phyloP scores from a whole-genome alignment of 768 basidiomycete genomes.

The Pulveroboletus sp. region DNA sequence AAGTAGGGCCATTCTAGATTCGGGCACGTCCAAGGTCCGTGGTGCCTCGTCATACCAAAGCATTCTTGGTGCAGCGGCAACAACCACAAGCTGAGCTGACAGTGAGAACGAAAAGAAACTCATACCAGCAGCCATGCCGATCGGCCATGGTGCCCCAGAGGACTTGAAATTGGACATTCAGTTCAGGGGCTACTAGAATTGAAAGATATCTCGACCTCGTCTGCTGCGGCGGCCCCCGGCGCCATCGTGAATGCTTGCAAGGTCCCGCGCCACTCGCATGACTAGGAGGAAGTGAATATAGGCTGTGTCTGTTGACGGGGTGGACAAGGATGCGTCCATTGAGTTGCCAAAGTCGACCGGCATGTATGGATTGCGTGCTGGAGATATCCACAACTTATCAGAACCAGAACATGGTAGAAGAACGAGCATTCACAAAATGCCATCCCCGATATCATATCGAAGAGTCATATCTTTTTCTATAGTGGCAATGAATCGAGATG shows the following conservation, averaged over 20 bases:
- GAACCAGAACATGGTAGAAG: not conserved
- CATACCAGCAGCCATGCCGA: constrained; percentile 15
- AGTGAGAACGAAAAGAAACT: constrained; percentile 6
- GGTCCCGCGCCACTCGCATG: constrained; percentile 38
- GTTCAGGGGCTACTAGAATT: constrained; percentile 32
- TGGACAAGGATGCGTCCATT: constrained; percentile 34
- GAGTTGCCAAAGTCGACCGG: constrained; percentile 64
- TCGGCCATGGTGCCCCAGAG: not conserved
- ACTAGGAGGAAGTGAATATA: constrained; percentile 61
- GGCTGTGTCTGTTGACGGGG: constrained; percentile 37
- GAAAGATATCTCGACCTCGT: constrained; percentile 36
- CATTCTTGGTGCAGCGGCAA: constrained; percentile 11
- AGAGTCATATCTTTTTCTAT: constrained; percentile 24
- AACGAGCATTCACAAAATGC: constrained; percentile 48
- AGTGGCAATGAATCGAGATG: constrained; percentile 13
- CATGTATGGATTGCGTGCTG: constrained; percentile 60
- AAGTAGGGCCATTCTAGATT: too few relatives aligned
- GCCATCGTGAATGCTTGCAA: constrained; percentile 7
- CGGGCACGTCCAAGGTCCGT: too few relatives aligned
- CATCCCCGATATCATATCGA: constrained; percentile 71
- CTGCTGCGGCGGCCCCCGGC: not conserved
- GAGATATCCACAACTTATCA: not conserved
- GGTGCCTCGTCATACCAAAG: not conserved
- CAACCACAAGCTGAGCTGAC: not conserved
- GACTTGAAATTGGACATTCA: constrained; percentile 18